Conservation (phyloP, 1,139 yeast species). For the Scheffersomyces parashehatae region DNA sequence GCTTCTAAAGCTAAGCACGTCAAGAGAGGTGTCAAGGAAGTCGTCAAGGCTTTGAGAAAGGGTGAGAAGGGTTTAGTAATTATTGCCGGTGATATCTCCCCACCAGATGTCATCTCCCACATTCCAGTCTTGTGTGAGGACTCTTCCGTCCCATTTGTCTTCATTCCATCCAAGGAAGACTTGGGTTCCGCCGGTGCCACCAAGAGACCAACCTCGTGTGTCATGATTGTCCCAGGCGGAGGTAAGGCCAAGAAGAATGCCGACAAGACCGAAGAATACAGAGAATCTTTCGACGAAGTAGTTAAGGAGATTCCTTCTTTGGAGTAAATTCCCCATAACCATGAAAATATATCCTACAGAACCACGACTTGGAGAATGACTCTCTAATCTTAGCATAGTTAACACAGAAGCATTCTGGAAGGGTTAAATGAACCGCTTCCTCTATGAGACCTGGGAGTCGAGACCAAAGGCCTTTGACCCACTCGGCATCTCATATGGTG, state of each 20-base stretch:
- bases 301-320: constrained; percentile 78
- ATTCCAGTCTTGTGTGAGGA: constrained; percentile 98
- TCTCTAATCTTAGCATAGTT: constrained; percentile 1
- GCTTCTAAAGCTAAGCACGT: constrained; percentile 98
- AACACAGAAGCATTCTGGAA: background rate
- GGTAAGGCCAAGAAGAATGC: constrained; percentile 80
- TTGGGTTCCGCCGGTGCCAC: constrained; percentile 99
- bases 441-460: too few species aligned
- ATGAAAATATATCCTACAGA: background rate
- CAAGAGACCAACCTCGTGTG: constrained; percentile 97
- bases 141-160: constrained; percentile 81
- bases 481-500: too few species aligned
- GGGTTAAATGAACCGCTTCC: too few species aligned
- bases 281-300: constrained; percentile 89
- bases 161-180: constrained; percentile 96
- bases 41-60: constrained; percentile 94
- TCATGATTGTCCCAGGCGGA: constrained; percentile 96
- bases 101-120: constrained; percentile 95
- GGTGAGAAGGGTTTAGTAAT: constrained; percentile 97
- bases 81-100: constrained; percentile 97
- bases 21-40: constrained; percentile 98
- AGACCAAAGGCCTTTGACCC: too few species aligned
- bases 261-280: constrained; percentile 85
- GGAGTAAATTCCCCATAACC: constrained; percentile 7
- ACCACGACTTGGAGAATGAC: background rate